These are phyloP conservation scores for Microdochium nivale DNA, from an alignment of 2,329 filamentous ascomycete species.

Conservation along the genomic window DNA sequence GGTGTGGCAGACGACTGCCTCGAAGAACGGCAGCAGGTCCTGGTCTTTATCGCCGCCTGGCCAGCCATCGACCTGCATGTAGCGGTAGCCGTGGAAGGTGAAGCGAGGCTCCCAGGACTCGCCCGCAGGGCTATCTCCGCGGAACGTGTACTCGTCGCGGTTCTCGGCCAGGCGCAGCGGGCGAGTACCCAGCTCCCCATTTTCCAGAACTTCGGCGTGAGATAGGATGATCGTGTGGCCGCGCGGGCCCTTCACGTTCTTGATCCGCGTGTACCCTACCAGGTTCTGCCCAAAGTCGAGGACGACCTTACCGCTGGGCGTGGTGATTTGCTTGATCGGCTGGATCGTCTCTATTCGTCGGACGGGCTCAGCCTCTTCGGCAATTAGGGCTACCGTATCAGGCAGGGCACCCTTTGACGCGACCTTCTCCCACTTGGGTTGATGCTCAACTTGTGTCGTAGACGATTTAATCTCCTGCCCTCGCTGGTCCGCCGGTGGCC, in stretches of 20 bases:
- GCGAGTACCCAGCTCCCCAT: slow-evolving; percentile 28
- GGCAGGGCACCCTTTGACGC: background rate
- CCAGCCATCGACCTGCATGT: slow-evolving; percentile 35
- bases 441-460: background rate
- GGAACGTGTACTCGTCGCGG: background rate
- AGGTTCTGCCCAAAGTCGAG: slow-evolving; percentile 43
- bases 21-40: slow-evolving; percentile 4
- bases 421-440: slow-evolving; percentile 7
- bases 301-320: slow-evolving; percentile 32
- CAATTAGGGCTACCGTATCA: slow-evolving; percentile 10
- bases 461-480: background rate
- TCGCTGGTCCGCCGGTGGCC: background rate
- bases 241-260: slow-evolving; percentile 15
- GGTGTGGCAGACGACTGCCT: slow-evolving; percentile 37
- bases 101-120: slow-evolving; percentile 33
- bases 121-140: background rate
- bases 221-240: slow-evolving; percentile 33
- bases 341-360: slow-evolving; percentile 13
- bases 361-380: slow-evolving; percentile 23
- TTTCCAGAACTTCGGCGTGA: slow-evolving; percentile 43
- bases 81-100: slow-evolving; percentile 44
- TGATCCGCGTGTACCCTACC: slow-evolving; percentile 29
- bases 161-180: slow-evolving; percentile 12
- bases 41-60: slow-evolving; percentile 13
- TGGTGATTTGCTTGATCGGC: slow-evolving; percentile 16